Percentiles rank a stretch among this genome's conserved stretches.
Conservation (phyloP, 163 green algal genomes). For the Scenedesmus sp. region DNA sequence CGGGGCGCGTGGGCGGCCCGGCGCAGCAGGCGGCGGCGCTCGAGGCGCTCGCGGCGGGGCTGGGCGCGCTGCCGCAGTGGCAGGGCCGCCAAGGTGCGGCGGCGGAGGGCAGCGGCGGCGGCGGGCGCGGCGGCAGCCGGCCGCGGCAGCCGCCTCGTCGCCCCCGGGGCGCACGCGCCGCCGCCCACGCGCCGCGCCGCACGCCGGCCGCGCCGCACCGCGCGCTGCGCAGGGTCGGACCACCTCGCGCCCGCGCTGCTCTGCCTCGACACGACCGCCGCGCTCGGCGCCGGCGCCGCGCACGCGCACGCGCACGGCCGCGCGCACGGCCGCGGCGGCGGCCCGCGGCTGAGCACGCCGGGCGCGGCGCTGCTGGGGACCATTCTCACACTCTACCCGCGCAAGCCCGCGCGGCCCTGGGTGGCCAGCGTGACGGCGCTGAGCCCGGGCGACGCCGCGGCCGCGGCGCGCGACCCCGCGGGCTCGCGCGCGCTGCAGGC, state of each 20-base stretch:
- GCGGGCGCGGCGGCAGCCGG: too few species aligned
- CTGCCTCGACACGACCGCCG: conserved; percentile 63
- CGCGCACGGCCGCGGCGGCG: background rate
- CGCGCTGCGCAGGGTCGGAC: conserved; percentile 32
- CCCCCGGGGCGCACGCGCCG: too few species aligned
- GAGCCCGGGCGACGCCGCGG: conserved; percentile 47
- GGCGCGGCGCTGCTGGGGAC: conserved; percentile 68
- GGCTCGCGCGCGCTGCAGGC: conserved; percentile 71
- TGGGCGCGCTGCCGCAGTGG: conserved; percentile 50
- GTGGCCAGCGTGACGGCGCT: conserved; percentile 63
- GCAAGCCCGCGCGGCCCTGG: conserved; percentile 7
- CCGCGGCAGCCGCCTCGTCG: too few species aligned
- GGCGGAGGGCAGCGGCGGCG: background rate
- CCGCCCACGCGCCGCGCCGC: too few species aligned
- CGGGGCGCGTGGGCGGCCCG: conserved; percentile 50
- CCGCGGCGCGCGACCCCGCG: conserved; percentile 61
- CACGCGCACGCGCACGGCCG: conserved; percentile 6
- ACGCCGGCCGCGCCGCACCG: too few species aligned
- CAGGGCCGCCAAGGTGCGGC: conserved; percentile 43
- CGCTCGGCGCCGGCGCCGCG: conserved; percentile 40
- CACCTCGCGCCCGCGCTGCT: conserved; percentile 62
- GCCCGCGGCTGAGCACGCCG: conserved; percentile 63
- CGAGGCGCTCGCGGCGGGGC: conserved; percentile 47
- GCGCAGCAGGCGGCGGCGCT: conserved; percentile 58
- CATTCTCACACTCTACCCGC: conserved; percentile 55